Evolutionary conservation across 2,329 filamentous ascomycete species (phyloP).

Genomic region (Anthostomella pinea): DNA sequence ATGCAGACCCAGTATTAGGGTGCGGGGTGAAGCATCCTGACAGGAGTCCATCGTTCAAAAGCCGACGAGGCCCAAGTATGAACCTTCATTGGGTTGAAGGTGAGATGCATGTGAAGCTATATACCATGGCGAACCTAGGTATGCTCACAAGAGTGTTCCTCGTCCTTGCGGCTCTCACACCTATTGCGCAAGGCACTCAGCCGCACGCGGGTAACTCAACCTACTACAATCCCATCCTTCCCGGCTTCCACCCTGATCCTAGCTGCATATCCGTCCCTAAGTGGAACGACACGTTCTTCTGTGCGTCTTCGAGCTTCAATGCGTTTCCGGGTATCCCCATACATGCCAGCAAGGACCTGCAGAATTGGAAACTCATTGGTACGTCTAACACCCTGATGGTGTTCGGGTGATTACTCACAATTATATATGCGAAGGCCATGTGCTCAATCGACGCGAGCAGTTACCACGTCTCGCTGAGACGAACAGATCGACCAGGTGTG

Average conservation of each 20-base stretch:
- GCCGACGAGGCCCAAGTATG: too few relatives aligned
- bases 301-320: conserved; percentile 43
- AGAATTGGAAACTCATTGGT: conserved; percentile 37
- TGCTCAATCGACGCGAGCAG: conserved; percentile 27
- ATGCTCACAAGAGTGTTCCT: too few relatives aligned
- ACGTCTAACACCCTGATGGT: conserved; percentile 1
- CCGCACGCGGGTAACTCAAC: conserved; percentile 22
- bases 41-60: too few relatives aligned
- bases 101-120: too few relatives aligned
- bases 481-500: conserved; percentile 27
- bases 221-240: conserved; percentile 42
- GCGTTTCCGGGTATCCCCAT: conserved; percentile 44
- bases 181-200: conserved; percentile 1
- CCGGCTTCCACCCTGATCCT: conserved; percentile 45
- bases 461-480: conserved; percentile 28
- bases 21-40: too few relatives aligned
- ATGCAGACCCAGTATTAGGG: too few relatives aligned
- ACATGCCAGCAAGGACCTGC: conserved; percentile 42
- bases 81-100: not conserved
- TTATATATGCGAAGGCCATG: conserved; percentile 19
- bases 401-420: conserved; percentile 1
- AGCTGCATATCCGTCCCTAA: conserved; percentile 40
- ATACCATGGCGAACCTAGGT: not conserved
- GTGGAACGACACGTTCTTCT: conserved; percentile 40
- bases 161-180: conserved; percentile 7